These are phyloP conservation scores for Kwoniella sp. DNA, from an alignment of 768 basidiomycete genomes.

Conservation along the genomic window DNA sequence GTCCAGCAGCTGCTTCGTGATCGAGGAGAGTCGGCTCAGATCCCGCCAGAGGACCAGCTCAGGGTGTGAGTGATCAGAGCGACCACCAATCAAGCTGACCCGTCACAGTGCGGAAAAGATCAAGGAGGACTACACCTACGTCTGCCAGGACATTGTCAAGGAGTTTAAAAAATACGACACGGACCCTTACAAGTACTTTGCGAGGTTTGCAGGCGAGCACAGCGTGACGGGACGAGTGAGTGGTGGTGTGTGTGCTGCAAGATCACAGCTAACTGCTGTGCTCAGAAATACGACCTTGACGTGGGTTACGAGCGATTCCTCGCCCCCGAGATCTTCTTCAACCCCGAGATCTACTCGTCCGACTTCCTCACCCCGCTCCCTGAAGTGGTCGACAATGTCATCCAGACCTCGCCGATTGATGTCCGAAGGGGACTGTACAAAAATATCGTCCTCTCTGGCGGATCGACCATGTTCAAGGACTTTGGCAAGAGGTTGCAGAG, in stretches of 20 bases:
- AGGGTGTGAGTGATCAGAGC: conserved; percentile 55
- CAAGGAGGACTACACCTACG: conserved; percentile 97
- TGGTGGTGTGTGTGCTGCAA: neutral
- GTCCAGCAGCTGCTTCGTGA: conserved; percentile 93
- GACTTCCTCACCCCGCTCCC: conserved; percentile 96
- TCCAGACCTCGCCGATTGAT: conserved; percentile 93
- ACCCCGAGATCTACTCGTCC: conserved; percentile 95
- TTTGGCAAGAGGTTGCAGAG: conserved; percentile 96
- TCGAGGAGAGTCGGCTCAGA: conserved; percentile 81
- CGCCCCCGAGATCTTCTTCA: conserved; percentile 98
- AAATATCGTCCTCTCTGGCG: conserved; percentile 97
- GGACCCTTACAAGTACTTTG: conserved; percentile 91
- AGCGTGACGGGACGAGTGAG: conserved; percentile 84
- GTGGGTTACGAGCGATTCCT: conserved; percentile 98
- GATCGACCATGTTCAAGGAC: conserved; percentile 98
- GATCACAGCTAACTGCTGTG: too few relatives aligned
- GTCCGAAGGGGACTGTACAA: conserved; percentile 95
- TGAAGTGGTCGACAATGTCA: conserved; percentile 91
- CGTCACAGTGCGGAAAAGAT: conserved; percentile 70
- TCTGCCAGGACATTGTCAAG: conserved; percentile 97
- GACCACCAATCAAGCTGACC: neutral
- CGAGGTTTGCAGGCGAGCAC: conserved; percentile 88
- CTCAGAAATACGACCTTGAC: conserved; percentile 85
- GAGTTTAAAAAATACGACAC: conserved; percentile 98
- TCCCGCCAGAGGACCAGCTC: conserved; percentile 92